These are phyloP conservation scores for Urtica urens DNA, from an alignment of 306 rosid genomes.

Conservation along the genomic window DNA sequence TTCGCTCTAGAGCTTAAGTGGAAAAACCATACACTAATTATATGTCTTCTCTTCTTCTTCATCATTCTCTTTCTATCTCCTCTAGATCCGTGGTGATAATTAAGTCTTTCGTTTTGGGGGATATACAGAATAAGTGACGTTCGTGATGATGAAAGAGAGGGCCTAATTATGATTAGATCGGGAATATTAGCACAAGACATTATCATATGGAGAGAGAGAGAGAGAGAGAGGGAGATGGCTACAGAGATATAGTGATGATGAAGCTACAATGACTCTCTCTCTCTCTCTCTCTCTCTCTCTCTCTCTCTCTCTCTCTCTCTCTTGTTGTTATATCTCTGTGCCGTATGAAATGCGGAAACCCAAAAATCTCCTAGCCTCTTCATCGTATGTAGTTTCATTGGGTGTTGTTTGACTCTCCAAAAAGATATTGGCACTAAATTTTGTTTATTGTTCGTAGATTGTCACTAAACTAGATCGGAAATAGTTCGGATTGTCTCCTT, in stretches of 20 bases:
- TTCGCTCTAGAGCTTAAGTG: too few relatives aligned
- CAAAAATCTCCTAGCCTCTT: conserved; percentile 12
- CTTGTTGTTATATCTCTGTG: background rate
- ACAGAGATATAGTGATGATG: conserved; percentile 25
- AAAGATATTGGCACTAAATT: too few relatives aligned
- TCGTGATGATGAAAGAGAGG: conserved; percentile 53
- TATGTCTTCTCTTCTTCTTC: conserved; percentile 39
- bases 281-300: conserved; percentile 8
- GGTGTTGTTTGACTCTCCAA: conserved; percentile 24
- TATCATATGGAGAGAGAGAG: conserved; percentile 32
- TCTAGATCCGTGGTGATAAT: conserved; percentile 18
- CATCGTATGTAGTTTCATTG: conserved; percentile 1
- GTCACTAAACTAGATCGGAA: too few relatives aligned
- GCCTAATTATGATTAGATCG: conserved; percentile 51
- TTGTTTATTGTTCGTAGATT: too few relatives aligned
- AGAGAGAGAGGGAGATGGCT: background rate
- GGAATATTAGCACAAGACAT: conserved; percentile 42
- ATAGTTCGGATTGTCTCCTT: too few relatives aligned
- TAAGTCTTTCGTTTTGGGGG: too few relatives aligned
- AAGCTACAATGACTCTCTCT: conserved; percentile 23
- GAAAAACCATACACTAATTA: conserved; percentile 30
- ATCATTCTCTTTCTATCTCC: conserved; percentile 30
- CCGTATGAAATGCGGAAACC: conserved; percentile 2
- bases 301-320: conserved; percentile 9
- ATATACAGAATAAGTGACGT: conserved; percentile 27